Conservation (phyloP, 345 rosid species). For the Arabis alpina region DNA sequence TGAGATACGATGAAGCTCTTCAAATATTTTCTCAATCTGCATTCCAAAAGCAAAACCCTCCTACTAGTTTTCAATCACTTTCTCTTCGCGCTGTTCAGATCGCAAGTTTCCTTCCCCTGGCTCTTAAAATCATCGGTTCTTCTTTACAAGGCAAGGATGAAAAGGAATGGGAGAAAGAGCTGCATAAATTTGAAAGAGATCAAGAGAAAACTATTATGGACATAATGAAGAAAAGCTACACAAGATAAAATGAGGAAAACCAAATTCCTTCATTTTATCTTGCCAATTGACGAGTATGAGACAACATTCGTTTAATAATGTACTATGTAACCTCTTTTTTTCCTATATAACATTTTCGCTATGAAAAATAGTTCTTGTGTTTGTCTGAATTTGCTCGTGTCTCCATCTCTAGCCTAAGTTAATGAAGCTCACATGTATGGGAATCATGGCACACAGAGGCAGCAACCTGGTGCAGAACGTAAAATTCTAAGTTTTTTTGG, state of each 20-base stretch:
- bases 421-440: too few relatives aligned
- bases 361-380: too few relatives aligned
- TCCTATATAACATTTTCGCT: too few relatives aligned
- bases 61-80: constrained; percentile 7
- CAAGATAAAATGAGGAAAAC: background rate
- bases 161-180: background rate
- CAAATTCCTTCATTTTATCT: background rate
- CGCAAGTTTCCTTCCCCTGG: background rate
- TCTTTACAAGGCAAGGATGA: constrained; percentile 11
- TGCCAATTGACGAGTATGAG: too few relatives aligned
- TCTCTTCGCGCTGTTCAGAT: constrained; percentile 20
- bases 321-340: too few relatives aligned
- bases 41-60: background rate
- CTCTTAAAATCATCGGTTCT: constrained; percentile 16
- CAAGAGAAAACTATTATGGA: constrained; percentile 2
- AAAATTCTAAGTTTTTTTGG: too few relatives aligned
- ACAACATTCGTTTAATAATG: too few relatives aligned
- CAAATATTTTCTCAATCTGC: constrained; percentile 19
- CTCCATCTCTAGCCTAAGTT: too few relatives aligned
- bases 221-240: constrained; percentile 1
- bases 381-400: too few relatives aligned
- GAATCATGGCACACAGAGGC: too few relatives aligned
- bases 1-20: constrained; percentile 25
- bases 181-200: constrained; percentile 9
- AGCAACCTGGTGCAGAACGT: too few relatives aligned